Evolutionary conservation across 1,284 basidiomycete genomes (phyloP).

Genomic region (Blastosporella zonata): DNA sequence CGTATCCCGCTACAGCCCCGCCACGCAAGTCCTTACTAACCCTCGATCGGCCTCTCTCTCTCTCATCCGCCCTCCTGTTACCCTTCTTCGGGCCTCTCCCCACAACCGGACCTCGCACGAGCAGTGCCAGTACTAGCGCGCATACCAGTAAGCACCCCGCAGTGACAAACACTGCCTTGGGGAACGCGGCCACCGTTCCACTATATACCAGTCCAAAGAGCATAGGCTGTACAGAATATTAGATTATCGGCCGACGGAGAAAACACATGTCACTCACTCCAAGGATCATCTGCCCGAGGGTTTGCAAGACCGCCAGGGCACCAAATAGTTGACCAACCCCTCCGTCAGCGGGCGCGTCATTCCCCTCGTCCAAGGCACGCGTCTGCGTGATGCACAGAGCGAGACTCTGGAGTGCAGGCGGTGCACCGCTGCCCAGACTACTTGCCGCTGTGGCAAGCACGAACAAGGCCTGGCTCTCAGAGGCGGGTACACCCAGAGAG

Average conservation of each 20-base stretch:
- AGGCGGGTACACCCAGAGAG: conserved; percentile 4
- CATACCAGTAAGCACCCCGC: conserved; percentile 50
- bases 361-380: conserved; percentile 34
- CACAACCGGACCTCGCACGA: conserved; percentile 46
- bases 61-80: conserved; percentile 33
- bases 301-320: conserved; percentile 64
- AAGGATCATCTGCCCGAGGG: conserved; percentile 63
- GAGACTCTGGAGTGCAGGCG: conserved; percentile 68
- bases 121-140: conserved; percentile 44
- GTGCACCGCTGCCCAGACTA: conserved; percentile 57
- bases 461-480: conserved; percentile 49
- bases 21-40: conserved; percentile 52
- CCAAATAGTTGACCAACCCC: conserved; percentile 58
- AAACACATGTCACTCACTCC: conserved; percentile 43
- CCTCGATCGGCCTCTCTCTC: conserved; percentile 50
- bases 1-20: conserved; percentile 28
- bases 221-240: conserved; percentile 47
- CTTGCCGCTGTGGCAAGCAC: conserved; percentile 54
- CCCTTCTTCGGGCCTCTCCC: conserved; percentile 20
- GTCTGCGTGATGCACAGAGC: conserved; percentile 66
- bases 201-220: conserved; percentile 69
- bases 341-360: conserved; percentile 22
- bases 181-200: conserved; percentile 59
- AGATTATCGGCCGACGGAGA: conserved; percentile 1
- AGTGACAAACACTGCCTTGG: conserved; percentile 62